Conservation (phyloP, 331 rosid genomes). For the Spiraea crenata region DNA sequence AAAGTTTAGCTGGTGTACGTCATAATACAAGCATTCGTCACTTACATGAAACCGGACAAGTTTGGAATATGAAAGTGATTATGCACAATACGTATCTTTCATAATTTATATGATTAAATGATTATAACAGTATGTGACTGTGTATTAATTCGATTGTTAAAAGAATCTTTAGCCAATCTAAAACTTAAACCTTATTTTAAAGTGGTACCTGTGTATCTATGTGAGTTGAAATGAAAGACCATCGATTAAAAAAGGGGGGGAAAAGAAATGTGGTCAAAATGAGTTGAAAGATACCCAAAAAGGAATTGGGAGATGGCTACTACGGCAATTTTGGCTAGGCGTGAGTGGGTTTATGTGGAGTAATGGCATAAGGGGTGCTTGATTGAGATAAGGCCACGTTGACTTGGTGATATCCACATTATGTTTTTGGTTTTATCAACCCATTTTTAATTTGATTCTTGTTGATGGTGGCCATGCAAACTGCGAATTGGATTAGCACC, state of each 20-base stretch:
- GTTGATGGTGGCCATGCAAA: no score
- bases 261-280: neutral
- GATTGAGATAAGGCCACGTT: conserved; percentile 24
- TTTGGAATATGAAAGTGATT: no score
- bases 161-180: neutral
- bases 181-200: neutral
- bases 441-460: neutral
- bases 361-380: neutral
- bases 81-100: no score
- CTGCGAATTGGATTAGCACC: no score
- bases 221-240: conserved; percentile 7
- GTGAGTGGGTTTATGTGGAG: conserved; percentile 11
- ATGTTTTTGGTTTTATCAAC: neutral
- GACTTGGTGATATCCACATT: conserved; percentile 10
- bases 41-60: no score
- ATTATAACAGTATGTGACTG: no score
- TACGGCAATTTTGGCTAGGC: neutral
- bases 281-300: neutral
- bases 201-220: conserved; percentile 7
- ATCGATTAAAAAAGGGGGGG: neutral
- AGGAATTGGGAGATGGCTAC: no score
- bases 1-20: neutral
- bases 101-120: no score
- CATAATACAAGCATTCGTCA: no score
- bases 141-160: no score